Evolutionary conservation across 805 yeast genomes (phyloP), one percentile per base, ranked within the genome.

Genomic region (Candida broadrunensis): DNA sequence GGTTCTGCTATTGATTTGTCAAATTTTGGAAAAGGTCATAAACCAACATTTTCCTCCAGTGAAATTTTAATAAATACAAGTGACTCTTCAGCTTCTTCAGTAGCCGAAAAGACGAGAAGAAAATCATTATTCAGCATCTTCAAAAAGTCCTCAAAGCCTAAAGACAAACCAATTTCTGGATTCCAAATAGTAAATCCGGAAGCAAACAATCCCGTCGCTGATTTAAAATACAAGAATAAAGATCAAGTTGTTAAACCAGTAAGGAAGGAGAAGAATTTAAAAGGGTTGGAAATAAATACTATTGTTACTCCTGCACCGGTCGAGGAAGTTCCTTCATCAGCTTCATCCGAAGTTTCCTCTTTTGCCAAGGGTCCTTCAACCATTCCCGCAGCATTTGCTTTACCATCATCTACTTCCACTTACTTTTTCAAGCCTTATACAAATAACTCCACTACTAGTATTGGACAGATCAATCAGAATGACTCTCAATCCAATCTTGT

Each of bases 391-490:
- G 68, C 75, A 7, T 70, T 70, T 54, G 74, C 73, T n/a, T 56
- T 69, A 47, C 75, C 75, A 1, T 62, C 70, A 4, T 68, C 73
- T 1, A 65, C 73, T 0, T 67, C 73, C 0, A 60, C 57, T 21
- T 56, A 65, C 37, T 70, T 66, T 46, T 69, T 69, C 54, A 67
- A 64, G 38, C 64, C 54, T n/a, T 51, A 54, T 25, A 44, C 39
- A 14, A 47, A 51, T 33, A 47, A 37, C 8, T 45, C 54, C 3
- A 24, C 43, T 5, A 36, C 45, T 4, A 45, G 37, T 13, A n/a
- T 30, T 18, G 30, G 24, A 12, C 14, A 13, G 2, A n/a, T 12
- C 8, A 7, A 15, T 14, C 18, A 33, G 3, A 24, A 38, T 14
- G 26, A 23, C 24, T 32, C 34, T n/a, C 36, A 24, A 34, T 17